These are phyloP conservation scores for Dictyostelium intermedium DNA, from an alignment of 78 protist species.

Conservation along the genomic window DNA sequence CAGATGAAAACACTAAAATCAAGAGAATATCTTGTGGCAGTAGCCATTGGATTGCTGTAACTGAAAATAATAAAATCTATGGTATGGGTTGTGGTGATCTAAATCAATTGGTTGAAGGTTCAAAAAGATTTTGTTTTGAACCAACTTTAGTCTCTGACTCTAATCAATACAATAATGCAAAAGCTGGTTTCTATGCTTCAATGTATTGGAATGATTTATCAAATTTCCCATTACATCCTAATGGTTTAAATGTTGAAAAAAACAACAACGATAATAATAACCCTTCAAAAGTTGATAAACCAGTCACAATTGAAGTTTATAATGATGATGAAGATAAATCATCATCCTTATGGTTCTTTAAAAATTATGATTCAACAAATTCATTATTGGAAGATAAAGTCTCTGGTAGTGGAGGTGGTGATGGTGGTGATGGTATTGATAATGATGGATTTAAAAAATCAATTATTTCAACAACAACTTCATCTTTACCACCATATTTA, in stretches of 20 bases:
- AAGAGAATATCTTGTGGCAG: background rate
- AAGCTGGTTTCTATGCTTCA: conserved; percentile 14
- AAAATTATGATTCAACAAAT: background rate
- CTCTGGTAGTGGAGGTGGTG: too few relatives aligned
- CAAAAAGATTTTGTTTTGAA: background rate
- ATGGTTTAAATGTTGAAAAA: background rate
- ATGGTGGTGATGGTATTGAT: too few relatives aligned
- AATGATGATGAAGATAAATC: background rate
- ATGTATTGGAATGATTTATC: conserved; percentile 10
- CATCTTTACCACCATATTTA: background rate
- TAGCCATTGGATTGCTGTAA: background rate
- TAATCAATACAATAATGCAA: background rate
- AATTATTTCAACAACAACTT: background rate
- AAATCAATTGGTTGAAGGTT: background rate
- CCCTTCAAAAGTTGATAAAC: background rate
- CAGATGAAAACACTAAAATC: background rate
- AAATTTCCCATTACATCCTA: background rate
- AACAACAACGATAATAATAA: background rate
- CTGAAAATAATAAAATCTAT: background rate
- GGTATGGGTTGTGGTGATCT: conserved; percentile 22
- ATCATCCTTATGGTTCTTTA: background rate
- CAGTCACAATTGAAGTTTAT: background rate
- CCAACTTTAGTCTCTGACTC: background rate
- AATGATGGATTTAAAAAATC: background rate
- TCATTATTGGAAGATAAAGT: background rate